These are phyloP conservation scores for Ceratocystis diversiconidia DNA, from an alignment of 2,329 filamentous ascomycete genomes.

Conservation along the genomic window DNA sequence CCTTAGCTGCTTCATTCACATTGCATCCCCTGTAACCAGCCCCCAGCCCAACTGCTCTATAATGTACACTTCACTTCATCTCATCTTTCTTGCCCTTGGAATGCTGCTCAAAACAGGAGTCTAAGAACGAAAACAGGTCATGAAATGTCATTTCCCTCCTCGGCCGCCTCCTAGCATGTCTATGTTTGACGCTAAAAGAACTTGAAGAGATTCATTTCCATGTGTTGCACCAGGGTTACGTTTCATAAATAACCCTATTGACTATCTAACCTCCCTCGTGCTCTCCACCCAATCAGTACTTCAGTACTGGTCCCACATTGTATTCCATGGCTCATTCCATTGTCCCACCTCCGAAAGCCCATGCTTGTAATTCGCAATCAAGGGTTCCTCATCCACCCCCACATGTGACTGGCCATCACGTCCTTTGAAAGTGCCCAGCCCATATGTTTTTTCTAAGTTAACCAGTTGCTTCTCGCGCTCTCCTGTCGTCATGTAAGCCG, in stretches of 20 bases:
- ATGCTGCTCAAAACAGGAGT: too few species aligned
- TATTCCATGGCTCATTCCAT: neutral
- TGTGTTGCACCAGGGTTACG: neutral
- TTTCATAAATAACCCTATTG: neutral
- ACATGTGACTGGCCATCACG: constrained; percentile 60
- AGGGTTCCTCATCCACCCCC: constrained; percentile 63
- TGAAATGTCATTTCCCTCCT: too few species aligned
- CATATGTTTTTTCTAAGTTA: constrained; percentile 51
- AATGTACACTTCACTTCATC: too few species aligned
- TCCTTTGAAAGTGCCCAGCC: constrained; percentile 62
- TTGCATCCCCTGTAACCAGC: too few species aligned
- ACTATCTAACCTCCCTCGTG: neutral
- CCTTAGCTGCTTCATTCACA: too few species aligned
- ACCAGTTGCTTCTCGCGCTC: constrained; percentile 50
- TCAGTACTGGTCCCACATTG: constrained; percentile 3
- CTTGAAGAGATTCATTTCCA: neutral
- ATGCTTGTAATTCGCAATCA: constrained; percentile 51
- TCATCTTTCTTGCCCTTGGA: too few species aligned
- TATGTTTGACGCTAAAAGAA: neutral
- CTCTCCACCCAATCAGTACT: neutral
- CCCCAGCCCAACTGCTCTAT: too few species aligned
- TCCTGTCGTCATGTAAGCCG: constrained; percentile 44
- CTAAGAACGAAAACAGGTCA: too few species aligned
- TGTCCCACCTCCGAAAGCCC: constrained; percentile 33
- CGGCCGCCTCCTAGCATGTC: neutral